Base-by-base conservation (phyloP, 768 basidiomycete species). In the Tulasnella sp. region DNA sequence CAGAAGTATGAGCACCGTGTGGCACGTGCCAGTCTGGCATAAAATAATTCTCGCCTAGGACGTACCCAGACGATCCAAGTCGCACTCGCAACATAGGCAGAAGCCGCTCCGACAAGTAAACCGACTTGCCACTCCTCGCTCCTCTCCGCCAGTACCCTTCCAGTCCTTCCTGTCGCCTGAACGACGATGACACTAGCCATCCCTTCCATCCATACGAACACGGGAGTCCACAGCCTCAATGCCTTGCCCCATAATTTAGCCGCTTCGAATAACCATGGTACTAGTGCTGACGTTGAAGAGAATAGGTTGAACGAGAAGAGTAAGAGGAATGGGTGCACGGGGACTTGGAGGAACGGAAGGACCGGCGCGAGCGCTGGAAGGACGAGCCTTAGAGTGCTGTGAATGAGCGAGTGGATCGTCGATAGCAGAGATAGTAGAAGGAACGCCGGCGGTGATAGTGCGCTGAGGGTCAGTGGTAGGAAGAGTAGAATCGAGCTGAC, bases 271-370 rank as follows among this genome's bases (percentile, higher is more conserved):
- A 82, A 31, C 72, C 48, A 74, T 34, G 75, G 50, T 12, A 41
- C 34, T 0, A 72, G 37, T 40, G 24, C 9, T 50, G 79, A 75
- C 22, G 92, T 89, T 1, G 94, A 90, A 14, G 84, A 81, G 86
- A 95, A 95, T 50, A 92, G 89, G 85, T 96, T 96, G 89, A 96
- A 96, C 85, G 91, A 94, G 80, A 96, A 90, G 75, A 96, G 92
- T 64, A 96, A 91, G 46, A 96, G 89, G 86, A 96, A 94, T 0
- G 94, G 92, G 85, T 96, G 94, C 88, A 95, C 92, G 12, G 95
- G 95, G 44, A 96, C 90, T 86, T 96, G 95, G 79, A 95, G 88
- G 81, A 96, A 89, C 20, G 93, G 91, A 76, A 96, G 88, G 20
- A 90, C 89, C 72, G 90, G 54, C 24, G 80, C 48, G 7, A 83